Base-by-base conservation (phyloP, 192 early-diverging fungal genomes). In the Tieghemiomyces parasiticus region DNA sequence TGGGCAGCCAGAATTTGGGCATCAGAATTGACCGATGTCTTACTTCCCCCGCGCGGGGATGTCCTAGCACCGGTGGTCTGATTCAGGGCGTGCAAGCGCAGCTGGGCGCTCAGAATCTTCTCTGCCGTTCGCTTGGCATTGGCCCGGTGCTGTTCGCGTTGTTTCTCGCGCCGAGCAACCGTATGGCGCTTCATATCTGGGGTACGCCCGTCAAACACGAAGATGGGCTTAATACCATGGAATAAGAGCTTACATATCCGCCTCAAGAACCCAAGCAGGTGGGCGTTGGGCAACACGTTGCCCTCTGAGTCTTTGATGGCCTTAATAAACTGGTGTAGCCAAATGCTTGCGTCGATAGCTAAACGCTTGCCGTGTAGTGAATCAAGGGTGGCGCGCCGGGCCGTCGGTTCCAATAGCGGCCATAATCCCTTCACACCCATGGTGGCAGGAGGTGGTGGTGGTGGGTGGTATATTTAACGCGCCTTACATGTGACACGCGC, bases 401-500 rank as follows among this genome's bases (percentile, higher is more conserved):
- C 82, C 13, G 79, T 78, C 3, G 90, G 88, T 59, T 88, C 81
- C 26, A 96, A 61, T 28, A 98, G 75, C 50, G 73, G 66, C 95
- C 95, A 98, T 25, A 98, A 79, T 32, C 85, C 85, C 71, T 96
- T 90, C 58, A 98, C 95, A 53, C 93, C 93, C 95, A 94, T 96
- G 56, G n/a, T n/a, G n/a, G n/a, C n/a, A n/a, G n/a, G n/a, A n/a
- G n/a, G n/a, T n/a, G n/a, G n/a, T n/a, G n/a, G n/a, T n/a, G n/a
- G n/a, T n/a, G n/a, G n/a, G n/a, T n/a, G n/a, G n/a, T n/a, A n/a
- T n/a, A n/a, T n/a, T n/a, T n/a, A n/a, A n/a, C n/a, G n/a, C n/a
- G n/a, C n/a, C n/a, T n/a, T n/a, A n/a, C n/a, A n/a, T n/a, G n/a
- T n/a, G n/a, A n/a, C n/a, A n/a, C n/a, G n/a, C n/a, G n/a, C n/a